Evolutionary conservation across 805 yeast genomes (phyloP).

Genomic region (Priceomyces castillae): DNA sequence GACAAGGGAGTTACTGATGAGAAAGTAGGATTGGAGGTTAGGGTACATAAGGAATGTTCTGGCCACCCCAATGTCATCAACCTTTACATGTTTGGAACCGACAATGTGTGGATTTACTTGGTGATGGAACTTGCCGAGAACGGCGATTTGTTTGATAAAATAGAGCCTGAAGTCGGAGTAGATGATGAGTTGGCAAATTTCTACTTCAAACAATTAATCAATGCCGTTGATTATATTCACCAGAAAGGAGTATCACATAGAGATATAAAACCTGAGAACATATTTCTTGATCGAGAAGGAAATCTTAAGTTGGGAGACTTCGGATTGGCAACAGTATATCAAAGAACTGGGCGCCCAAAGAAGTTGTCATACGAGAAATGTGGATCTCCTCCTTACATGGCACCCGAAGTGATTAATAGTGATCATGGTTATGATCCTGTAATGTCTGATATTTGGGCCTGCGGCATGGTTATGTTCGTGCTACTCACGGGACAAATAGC

Average conservation of each 20-base stretch:
- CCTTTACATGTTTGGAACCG: conserved; percentile 95
- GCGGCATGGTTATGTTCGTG: conserved; percentile 95
- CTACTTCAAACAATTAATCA: conserved; percentile 80
- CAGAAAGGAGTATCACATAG: conserved; percentile 90
- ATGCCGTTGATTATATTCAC: conserved; percentile 92
- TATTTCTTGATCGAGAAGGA: conserved; percentile 91
- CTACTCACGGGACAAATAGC: conserved; percentile 93
- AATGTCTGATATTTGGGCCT: conserved; percentile 97
- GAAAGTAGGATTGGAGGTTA: conserved; percentile 86
- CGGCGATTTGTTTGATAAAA: conserved; percentile 71
- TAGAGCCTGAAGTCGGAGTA: conserved; percentile 89
- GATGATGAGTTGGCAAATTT: conserved; percentile 79
- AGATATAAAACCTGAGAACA: conserved; percentile 93
- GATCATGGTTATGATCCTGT: conserved; percentile 85
- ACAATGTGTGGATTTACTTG: conserved; percentile 85
- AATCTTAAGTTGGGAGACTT: conserved; percentile 95
- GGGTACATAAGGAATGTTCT: conserved; percentile 81
- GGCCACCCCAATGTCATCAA: conserved; percentile 86
- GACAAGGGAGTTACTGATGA: neutral
- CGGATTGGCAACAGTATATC: conserved; percentile 95
- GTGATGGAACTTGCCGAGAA: conserved; percentile 49
- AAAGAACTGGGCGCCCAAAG: conserved; percentile 64
- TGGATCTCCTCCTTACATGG: conserved; percentile 98
- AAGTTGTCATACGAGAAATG: conserved; percentile 78
- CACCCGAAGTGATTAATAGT: conserved; percentile 94